Base-by-base conservation (phyloP, 2,329 filamentous ascomycete species). In the Calonectria crousiana region DNA sequence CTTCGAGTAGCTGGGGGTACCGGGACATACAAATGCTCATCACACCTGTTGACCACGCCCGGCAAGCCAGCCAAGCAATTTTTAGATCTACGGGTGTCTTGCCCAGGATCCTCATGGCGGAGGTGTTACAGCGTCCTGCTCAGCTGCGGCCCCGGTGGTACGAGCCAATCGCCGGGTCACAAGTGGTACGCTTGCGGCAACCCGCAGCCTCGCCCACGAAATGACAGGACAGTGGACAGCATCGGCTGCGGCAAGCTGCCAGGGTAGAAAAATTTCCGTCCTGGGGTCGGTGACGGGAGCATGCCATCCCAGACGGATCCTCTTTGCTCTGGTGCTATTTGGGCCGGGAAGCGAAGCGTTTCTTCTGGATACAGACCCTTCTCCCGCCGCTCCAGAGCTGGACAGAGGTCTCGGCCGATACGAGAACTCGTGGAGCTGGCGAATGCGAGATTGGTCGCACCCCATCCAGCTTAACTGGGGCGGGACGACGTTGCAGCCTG, bases 161-260 rank as follows among this genome's bases (percentile, higher is more conserved):
- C 38, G 38, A 47, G 66, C 78, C 73, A 81, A 80, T 81, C 73
- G 67, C 32, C 73, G 65, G 73, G n/a, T 23, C 67, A 75, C 71
- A 65, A 58, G 60, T 60, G 78, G 49, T 52, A 47, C 65, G 75
- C 71, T 60, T 32, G 71, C 75, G 76, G 78, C 18, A 62, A 44
- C 51, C 64, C 30, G 72, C 78, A 77, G 66, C 18, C 11, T 72
- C 65, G 73, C 69, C 71, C 75, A 73, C 78, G 76, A 68, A 78
- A 81, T 81, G 79, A 75, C 79, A 81, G 72, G 70, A 70, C 71
- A 76, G 77, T 71, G 60, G 60, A 65, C 74, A 75, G 73, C 78
- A 78, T 80, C 47, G 70, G 64, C 67, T 51, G 65, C 79, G 78
- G 77, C 74, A 74, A 73, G 71, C 69, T 74, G 74, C 74, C 74